Base-by-base conservation (phyloP, 2,329 filamentous ascomycete species). In the Didymella exigua region DNA sequence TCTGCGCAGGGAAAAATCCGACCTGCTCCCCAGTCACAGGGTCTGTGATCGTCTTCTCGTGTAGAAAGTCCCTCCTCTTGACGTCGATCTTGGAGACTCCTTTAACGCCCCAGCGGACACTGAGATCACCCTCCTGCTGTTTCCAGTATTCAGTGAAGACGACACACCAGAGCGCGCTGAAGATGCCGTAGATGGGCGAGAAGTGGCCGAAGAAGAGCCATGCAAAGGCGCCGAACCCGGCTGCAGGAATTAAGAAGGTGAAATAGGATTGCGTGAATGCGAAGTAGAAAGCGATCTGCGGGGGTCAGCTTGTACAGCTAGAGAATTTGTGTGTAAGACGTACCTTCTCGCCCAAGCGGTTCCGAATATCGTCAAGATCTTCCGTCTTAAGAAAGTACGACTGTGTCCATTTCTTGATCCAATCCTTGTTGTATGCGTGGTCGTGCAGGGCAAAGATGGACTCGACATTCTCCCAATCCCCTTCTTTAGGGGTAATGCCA, bases 81-180 rank as follows among this genome's bases (percentile, higher is more conserved):
- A 85, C 85, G 68, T 96, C 90, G 48, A 97, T 91, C 44, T 81
- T 84, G 4, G 90, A 93, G 1, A 96, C 92, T 6, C 90, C 89
- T 45, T 89, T 87, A 3, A 96, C 92, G 13, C 90, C 89, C 93
- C 93, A 98, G 65, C 91, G 86, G 14, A 96, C 86, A 8, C 89
- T 88, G 7, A 98, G 81, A 69, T 98, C 93, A 1, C 87, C 81
- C 75, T 98, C 91, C 73, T 96, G 91, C 67, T 93, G 89, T 78
- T 96, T 96, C 93, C 93, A 98, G 75, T 90, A 96, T 72, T 98
- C 93, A 52, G 96, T 89, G 70, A 97, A 97, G 42, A 93, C 79
- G 2, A 95, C 87, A 53, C 89, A 74, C 91, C 93, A 96, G n/a
- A 96, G 78, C 29, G 87, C 89, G 70, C 88, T 93, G 38, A 88